Base-by-base conservation (phyloP, 345 rosid species). In the Eucalyptus regnans region DNA sequence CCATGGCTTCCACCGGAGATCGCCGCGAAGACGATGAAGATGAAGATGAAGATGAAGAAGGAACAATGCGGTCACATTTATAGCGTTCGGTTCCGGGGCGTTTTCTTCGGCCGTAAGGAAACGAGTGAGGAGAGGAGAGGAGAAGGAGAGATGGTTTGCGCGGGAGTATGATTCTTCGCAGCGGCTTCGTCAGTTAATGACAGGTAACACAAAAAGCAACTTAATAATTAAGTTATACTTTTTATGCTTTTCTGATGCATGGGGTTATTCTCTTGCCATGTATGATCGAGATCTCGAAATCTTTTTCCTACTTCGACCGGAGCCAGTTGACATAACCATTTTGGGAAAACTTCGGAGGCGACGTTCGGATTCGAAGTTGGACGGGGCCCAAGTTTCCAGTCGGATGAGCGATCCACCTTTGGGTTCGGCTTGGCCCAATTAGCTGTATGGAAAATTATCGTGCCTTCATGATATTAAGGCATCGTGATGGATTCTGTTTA, bases 1-100 rank as follows among this genome's bases (percentile, higher is more conserved):
- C 97, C 96, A 95, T 95, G 91, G 90, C 80, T 23, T 4, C 6
- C 25, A 68, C 87, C 17, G n/a, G 87, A n/a, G 62, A 31, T 12
- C 66, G 46, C 43, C 43, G 80, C 25, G 86, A 66, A 16, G 62
- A 0, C 3, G 0, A 31, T 20, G 62, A 23, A 56, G 41, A 31
- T 8, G 5, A 54, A 18, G 76, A n/a, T 15, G 71, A n/a, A 29
- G n/a, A 60, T 25, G 68, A 27, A 54, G 60, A 4, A 56, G 62
- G 62, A 3, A 52, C 10, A 4, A 56, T 56, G 62, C 62, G 62
- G 27, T 22, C 1, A 9, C 29, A 56, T 56, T 56, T 56, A 56
- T 56, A 3, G 29, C 1, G 62, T 56, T 23, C 29, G 1, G 29
- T 8, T 23, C 62, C 1, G 1, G 62, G 12, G 1, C 0, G 12